Conservation (phyloP, 1,284 basidiomycete species). For the Agaricales sp. region DNA sequence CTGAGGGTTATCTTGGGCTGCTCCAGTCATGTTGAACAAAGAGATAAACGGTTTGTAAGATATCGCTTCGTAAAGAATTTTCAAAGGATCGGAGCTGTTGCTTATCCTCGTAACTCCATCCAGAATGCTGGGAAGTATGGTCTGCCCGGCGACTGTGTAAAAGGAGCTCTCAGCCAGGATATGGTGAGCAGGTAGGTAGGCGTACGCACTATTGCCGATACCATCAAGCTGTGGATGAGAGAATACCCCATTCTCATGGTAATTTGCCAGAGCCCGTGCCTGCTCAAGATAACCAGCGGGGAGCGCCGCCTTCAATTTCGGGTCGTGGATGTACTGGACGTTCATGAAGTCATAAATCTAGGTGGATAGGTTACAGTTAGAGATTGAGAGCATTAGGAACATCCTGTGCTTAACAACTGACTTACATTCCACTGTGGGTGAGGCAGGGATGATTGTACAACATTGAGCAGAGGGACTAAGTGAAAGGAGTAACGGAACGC, state of each 20-base stretch:
- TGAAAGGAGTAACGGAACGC: conserved; percentile 12
- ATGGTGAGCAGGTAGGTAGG: background rate
- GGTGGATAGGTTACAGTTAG: background rate
- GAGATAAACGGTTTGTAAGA: conserved; percentile 82
- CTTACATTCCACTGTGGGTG: too few relatives aligned
- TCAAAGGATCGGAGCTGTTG: conserved; percentile 48
- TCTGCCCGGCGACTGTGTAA: conserved; percentile 58
- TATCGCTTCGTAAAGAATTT: conserved; percentile 53
- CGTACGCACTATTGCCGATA: conserved; percentile 58
- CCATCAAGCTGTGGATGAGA: conserved; percentile 41
- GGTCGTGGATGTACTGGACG: conserved; percentile 63
- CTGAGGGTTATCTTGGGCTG: conserved; percentile 37
- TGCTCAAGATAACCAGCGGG: conserved; percentile 47
- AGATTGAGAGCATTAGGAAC: too few relatives aligned
- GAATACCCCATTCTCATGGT: conserved; percentile 69
- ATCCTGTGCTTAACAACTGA: too few relatives aligned
- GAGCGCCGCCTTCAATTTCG: conserved; percentile 39
- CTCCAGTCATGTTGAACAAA: conserved; percentile 69
- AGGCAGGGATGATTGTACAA: too few relatives aligned
- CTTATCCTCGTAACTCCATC: conserved; percentile 48
- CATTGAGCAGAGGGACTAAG: too few relatives aligned
- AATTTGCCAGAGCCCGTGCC: conserved; percentile 59
- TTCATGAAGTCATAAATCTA: conserved; percentile 72
- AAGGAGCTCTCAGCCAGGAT: background rate
- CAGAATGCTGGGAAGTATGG: conserved; percentile 55